Conservation (phyloP, 352 stramenopile species). For the Globisporangium echinulatum region DNA sequence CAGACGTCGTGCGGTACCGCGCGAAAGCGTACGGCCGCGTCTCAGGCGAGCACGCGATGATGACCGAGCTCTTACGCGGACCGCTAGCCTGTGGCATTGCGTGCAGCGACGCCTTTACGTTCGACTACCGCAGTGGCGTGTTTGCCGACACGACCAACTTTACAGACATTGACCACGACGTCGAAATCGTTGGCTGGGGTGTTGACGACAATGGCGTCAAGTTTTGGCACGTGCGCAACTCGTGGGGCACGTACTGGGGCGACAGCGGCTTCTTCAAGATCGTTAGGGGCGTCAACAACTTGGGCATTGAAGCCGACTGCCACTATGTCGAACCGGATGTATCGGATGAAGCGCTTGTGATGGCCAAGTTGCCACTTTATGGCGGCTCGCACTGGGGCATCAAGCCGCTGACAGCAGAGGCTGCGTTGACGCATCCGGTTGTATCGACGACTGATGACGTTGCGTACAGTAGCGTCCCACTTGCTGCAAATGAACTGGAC, state of each 20-base stretch:
- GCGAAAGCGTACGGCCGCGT: constrained; percentile 67
- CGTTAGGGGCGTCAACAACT: constrained; percentile 88
- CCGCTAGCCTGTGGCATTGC: constrained; percentile 93
- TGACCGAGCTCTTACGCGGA: constrained; percentile 75
- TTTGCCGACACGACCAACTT: constrained; percentile 86
- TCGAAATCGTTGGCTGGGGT: constrained; percentile 90
- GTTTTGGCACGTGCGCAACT: constrained; percentile 97
- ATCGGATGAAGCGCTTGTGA: constrained; percentile 45
- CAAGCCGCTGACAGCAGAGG: constrained; percentile 40
- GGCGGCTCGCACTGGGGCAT: constrained; percentile 56
- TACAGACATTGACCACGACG: constrained; percentile 82
- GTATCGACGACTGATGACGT: constrained; percentile 65
- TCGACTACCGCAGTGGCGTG: constrained; percentile 91
- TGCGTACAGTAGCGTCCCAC: constrained; percentile 36
- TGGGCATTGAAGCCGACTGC: constrained; percentile 84
- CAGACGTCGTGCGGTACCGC: constrained; percentile 73
- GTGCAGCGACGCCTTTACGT: constrained; percentile 77
- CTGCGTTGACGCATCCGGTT: constrained; percentile 79
- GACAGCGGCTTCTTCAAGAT: constrained; percentile 97
- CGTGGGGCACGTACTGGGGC: constrained; percentile 92
- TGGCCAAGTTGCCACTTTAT: constrained; percentile 52
- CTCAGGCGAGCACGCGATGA: constrained; percentile 70
- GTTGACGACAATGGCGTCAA: constrained; percentile 77
- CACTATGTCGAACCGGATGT: constrained; percentile 69
- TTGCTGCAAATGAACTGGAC: constrained; percentile 38